Evolutionary conservation across 805 yeast genomes (phyloP), one percentile per base, ranked within the genome.

Genomic region (Cephaloascus fragrans): DNA sequence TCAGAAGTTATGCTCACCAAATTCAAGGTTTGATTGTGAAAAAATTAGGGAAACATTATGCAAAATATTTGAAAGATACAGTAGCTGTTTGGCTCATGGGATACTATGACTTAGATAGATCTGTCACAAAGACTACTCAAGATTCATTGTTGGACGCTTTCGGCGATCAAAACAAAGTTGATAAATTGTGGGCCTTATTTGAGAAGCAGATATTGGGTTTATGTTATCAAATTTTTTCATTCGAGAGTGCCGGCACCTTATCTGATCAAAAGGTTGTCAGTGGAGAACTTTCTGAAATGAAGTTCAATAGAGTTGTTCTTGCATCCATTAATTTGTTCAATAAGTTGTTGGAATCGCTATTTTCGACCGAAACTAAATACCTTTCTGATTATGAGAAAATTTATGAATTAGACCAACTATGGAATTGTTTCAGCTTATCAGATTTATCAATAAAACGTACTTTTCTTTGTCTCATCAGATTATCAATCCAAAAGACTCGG

Each of bases 11-110:
- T 16, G 56, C 87, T 3, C 95, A 87, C 51, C 75, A 72, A 42
- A 64, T 79, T 3, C 88, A 88, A 37, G 73, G 82, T 1, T 55
- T 52, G 15, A 63, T 77, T 32, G 76, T 83, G 32, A 44, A 49
- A 14, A 40, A 47, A 1, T 53, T 81, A 8, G 78, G 77, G 10
- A 85, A 80, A 47, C 59, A 61, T 32, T 75, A 75, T 40, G 63
- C 79, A 19, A 83, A 76, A 46, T 82, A 80, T 54, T 62, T 90
- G 44, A 78, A 77, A 43, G 82, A 83, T 46, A 69, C 83, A 0
- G 66, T 86, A 5, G 93, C 95, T 0, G 59, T 81, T 1, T 77
- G 95, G 78, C 49, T 89, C 4, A 66, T 76, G 19, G 95, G 95
- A 0, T 50, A 70, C 2, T 82, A 68, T 51, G 97, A 90, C 49